These are phyloP conservation scores for Zygosaccharomyces sapae DNA, from an alignment of 1,139 yeast genomes.

Conservation along the genomic window DNA sequence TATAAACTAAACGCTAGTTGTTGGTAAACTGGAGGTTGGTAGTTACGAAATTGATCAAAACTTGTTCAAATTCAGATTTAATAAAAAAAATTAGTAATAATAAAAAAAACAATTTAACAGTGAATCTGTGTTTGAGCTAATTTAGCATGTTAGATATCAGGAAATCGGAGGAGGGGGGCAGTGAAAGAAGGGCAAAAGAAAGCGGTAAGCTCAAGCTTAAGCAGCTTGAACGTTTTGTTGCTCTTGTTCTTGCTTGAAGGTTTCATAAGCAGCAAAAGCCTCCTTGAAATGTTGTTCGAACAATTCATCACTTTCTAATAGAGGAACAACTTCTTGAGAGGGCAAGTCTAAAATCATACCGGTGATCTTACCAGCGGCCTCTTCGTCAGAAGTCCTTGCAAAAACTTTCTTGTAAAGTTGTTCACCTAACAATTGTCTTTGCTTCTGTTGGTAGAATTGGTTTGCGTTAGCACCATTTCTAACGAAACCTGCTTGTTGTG, in stretches of 20 bases:
- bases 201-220: background rate
- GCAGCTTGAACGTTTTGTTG: constrained; percentile 19
- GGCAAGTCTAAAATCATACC: constrained; percentile 98
- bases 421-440: constrained; percentile 96
- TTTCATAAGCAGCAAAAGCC: constrained; percentile 90
- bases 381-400: constrained; percentile 86
- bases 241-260: constrained; percentile 52
- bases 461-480: constrained; percentile 37
- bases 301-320: constrained; percentile 84
- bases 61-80: constrained; percentile 2
- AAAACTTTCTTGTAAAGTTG: constrained; percentile 93
- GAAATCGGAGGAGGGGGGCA: background rate
- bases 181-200: background rate
- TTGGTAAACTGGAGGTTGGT: background rate
- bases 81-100: background rate
- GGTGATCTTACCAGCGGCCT: constrained; percentile 97
- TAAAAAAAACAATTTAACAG: no score
- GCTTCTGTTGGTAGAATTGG: constrained; percentile 62
- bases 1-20: constrained; percentile 3
- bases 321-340: constrained; percentile 81
- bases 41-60: constrained; percentile 1
- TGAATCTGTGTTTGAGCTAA: background rate
- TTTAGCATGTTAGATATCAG: constrained; percentile 1
- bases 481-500: constrained; percentile 43
- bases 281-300: constrained; percentile 91